Conservation (phyloP, 495 filamentous ascomycete species). For the Hypoxylon lienhwacheense region DNA sequence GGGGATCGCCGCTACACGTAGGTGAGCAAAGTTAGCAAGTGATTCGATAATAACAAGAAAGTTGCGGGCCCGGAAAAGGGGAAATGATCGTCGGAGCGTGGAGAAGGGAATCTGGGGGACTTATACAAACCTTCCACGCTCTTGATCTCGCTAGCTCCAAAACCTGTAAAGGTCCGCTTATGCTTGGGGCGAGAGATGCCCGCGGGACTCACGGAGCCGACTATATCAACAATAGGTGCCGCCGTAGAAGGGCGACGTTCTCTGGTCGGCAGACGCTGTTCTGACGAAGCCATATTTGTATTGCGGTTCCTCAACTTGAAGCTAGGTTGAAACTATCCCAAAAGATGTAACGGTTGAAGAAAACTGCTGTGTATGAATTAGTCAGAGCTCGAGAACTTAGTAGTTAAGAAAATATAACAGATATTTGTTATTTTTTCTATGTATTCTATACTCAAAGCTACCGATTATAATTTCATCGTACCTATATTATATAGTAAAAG, state of each 20-base stretch:
- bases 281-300: slow-evolving; percentile 43
- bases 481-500: too few species aligned
- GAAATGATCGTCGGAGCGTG: not conserved
- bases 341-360: too few species aligned
- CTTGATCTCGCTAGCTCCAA: slow-evolving; percentile 89
- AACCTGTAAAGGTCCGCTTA: slow-evolving; percentile 89
- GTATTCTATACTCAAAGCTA: not conserved
- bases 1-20: slow-evolving; percentile 66
- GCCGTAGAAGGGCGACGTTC: slow-evolving; percentile 73
- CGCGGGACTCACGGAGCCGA: slow-evolving; percentile 76
- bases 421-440: slow-evolving; percentile 5
- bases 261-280: slow-evolving; percentile 40
- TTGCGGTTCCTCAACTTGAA: slow-evolving; percentile 1
- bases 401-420: slow-evolving; percentile 1
- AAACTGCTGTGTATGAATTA: too few species aligned
- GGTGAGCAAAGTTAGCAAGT: slow-evolving; percentile 16
- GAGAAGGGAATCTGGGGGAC: not conserved
- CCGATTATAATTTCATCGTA: too few species aligned
- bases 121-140: slow-evolving; percentile 69
- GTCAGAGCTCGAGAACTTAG: slow-evolving; percentile 7
- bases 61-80: slow-evolving; percentile 41
- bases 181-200: slow-evolving; percentile 82
- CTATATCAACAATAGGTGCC: slow-evolving; percentile 78
- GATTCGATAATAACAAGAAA: slow-evolving; percentile 6
- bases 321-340: slow-evolving; percentile 8